Evolutionary conservation across 805 yeast species (phyloP).

Genomic region (Saccharomycopsis sp.): DNA sequence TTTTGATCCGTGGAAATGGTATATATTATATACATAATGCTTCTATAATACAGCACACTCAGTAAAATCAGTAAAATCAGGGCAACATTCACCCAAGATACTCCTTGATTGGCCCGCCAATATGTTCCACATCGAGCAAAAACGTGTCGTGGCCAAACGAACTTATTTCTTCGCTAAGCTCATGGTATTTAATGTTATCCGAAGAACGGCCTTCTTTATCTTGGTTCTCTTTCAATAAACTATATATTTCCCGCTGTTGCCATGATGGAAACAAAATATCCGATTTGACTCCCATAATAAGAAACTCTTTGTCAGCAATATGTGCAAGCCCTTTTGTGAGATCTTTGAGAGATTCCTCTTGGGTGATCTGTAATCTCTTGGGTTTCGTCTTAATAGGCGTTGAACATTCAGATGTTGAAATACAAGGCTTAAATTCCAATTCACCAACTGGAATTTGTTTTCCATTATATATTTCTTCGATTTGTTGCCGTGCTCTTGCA

Average conservation of each 20-base stretch:
- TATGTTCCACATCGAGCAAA: conserved; percentile 66
- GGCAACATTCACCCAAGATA: conserved; percentile 40
- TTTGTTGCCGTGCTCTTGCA: conserved; percentile 32
- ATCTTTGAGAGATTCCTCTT: conserved; percentile 55
- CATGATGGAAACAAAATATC: conserved; percentile 89
- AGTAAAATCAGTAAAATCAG: neutral
- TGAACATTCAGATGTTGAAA: neutral
- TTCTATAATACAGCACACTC: too few species aligned
- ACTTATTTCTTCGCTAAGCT: conserved; percentile 69
- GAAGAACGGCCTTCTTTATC: conserved; percentile 26
- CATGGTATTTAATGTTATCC: conserved; percentile 53
- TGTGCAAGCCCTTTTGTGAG: conserved; percentile 57
- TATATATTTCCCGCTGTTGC: conserved; percentile 83
- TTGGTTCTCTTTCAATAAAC: conserved; percentile 40
- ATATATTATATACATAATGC: neutral
- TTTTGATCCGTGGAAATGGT: too few species aligned
- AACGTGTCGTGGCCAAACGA: conserved; percentile 91
- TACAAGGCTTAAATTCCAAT: conserved; percentile 15
- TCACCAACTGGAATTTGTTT: conserved; percentile 25
- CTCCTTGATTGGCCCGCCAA: conserved; percentile 66
- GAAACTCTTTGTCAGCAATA: conserved; percentile 55
- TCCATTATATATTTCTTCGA: conserved; percentile 30
- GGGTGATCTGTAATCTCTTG: conserved; percentile 43
- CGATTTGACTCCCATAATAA: conserved; percentile 88
- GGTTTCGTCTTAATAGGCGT: conserved; percentile 27